Evolutionary conservation across 306 rosid species (phyloP).

Genomic region (Sechiopsis laciniata): DNA sequence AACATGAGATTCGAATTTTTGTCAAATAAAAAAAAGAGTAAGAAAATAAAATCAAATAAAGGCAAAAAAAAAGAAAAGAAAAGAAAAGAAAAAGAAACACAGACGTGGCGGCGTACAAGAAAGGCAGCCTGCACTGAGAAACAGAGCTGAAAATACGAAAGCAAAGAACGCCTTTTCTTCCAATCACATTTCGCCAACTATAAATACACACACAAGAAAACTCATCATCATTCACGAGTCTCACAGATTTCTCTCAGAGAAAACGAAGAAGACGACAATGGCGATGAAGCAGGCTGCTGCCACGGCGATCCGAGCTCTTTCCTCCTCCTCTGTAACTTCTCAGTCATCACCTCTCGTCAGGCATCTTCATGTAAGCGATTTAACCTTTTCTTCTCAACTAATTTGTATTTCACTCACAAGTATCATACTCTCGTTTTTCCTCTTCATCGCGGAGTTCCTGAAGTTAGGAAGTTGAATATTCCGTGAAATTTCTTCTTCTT

Average conservation of each 20-base stretch:
- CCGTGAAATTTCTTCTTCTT: neutral
- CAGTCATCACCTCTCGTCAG: constrained; percentile 29
- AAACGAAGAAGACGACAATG: constrained; percentile 22
- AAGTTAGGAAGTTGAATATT: constrained; percentile 5
- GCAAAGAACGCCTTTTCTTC: constrained; percentile 9
- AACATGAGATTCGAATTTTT: too few species aligned
- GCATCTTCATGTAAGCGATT: constrained; percentile 44
- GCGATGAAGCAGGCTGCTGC: constrained; percentile 50
- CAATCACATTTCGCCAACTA: neutral
- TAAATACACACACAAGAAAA: neutral
- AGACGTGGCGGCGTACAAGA: neutral
- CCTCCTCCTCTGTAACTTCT: constrained; percentile 29
- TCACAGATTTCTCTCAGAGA: neutral
- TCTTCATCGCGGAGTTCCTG: neutral
- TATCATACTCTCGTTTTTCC: neutral
- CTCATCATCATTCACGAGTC: constrained; percentile 8
- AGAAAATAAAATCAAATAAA: too few species aligned
- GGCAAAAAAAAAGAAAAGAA: neutral
- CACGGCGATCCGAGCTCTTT: constrained; percentile 42
- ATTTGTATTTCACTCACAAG: neutral
- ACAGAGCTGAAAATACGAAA: neutral
- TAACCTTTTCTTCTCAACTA: neutral
- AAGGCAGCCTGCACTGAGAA: neutral
- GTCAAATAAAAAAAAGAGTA: too few species aligned
- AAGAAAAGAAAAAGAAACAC: too few species aligned